These are phyloP conservation scores for Inga oerstediana DNA, from an alignment of 306 rosid species.

Conservation along the genomic window DNA sequence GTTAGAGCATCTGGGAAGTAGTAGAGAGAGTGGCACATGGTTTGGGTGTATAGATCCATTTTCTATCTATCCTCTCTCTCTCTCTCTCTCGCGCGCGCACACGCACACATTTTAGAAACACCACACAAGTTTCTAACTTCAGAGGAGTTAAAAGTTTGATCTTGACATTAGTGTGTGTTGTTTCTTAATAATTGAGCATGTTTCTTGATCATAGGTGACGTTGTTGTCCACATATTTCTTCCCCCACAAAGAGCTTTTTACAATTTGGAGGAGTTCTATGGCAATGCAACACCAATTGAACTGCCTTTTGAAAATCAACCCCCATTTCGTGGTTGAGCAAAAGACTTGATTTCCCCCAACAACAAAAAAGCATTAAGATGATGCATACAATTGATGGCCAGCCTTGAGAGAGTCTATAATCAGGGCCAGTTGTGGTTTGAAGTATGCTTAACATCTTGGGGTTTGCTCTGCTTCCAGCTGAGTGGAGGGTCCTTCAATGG, in stretches of 20 bases:
- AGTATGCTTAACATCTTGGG: slow-evolving; percentile 8
- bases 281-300: slow-evolving; percentile 74
- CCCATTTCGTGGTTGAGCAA: slow-evolving; percentile 58
- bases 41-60: background rate
- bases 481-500: slow-evolving; percentile 17
- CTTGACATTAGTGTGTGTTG: background rate
- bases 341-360: background rate
- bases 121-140: background rate
- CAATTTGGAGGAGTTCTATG: slow-evolving; percentile 95
- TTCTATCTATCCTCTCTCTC: background rate
- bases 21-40: background rate
- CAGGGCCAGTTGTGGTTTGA: slow-evolving; percentile 29
- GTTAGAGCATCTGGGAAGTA: background rate
- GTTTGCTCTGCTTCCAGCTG: slow-evolving; percentile 21
- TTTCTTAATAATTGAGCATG: slow-evolving; percentile 9
- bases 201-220: slow-evolving; percentile 75
- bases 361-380: slow-evolving; percentile 1
- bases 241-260: slow-evolving; percentile 84
- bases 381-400: slow-evolving; percentile 30
- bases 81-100: background rate
- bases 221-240: slow-evolving; percentile 89
- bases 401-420: slow-evolving; percentile 22
- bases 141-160: background rate
- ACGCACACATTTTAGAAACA: background rate
- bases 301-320: slow-evolving; percentile 83